Evolutionary conservation across 768 basidiomycete genomes (phyloP).

Genomic region (Termitomyces sp.): DNA sequence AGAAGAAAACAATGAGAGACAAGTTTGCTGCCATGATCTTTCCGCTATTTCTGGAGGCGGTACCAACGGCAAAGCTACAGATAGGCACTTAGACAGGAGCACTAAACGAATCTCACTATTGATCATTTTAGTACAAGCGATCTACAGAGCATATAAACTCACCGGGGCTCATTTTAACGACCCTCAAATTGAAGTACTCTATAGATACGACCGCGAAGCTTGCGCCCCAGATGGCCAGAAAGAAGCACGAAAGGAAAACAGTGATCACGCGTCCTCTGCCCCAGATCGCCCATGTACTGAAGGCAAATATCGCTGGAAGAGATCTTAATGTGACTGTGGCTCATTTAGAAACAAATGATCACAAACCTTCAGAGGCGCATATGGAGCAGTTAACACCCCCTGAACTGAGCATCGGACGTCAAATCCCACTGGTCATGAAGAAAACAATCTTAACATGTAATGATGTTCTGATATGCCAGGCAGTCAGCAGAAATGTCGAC

Average conservation of each 20-base stretch:
- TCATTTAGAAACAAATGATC: background rate
- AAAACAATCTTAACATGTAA: background rate
- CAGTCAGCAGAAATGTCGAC: background rate
- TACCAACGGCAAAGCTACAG: too few species aligned
- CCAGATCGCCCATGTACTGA: constrained; percentile 9
- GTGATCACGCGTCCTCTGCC: background rate
- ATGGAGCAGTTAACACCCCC: constrained; percentile 1
- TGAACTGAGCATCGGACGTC: background rate
- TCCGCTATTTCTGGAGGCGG: too few species aligned
- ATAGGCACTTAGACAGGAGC: too few species aligned
- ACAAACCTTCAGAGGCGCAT: constrained; percentile 4
- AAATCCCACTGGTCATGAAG: too few species aligned
- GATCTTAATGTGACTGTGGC: background rate
- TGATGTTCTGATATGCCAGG: background rate
- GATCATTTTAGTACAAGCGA: too few species aligned
- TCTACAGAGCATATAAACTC: too few species aligned
- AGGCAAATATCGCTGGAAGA: constrained; percentile 2
- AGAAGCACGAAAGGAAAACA: constrained; percentile 1
- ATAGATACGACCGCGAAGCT: background rate
- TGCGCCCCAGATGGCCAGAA: background rate
- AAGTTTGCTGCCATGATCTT: too few species aligned
- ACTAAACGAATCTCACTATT: too few species aligned
- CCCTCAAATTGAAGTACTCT: too few species aligned
- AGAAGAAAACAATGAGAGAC: too few species aligned
- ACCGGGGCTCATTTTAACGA: too few species aligned